These are phyloP conservation scores for Fusarium sp. DNA, from an alignment of 2,329 filamentous ascomycete genomes.

Conservation along the genomic window DNA sequence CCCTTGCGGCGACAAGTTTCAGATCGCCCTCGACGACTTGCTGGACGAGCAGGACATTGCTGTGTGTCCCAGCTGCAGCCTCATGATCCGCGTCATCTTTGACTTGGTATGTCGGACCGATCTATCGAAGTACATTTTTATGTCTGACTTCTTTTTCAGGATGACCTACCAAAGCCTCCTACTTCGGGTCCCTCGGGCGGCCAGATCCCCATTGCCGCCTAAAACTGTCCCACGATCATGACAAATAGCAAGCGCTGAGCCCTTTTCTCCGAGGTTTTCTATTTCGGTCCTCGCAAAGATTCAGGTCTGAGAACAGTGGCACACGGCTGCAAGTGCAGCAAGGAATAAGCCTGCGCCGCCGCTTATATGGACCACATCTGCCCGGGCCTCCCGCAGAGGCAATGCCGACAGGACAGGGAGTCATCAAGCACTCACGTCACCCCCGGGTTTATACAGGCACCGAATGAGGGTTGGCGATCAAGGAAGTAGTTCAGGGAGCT, in stretches of 20 bases:
- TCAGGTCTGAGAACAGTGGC: not conserved
- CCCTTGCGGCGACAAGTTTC: constrained; percentile 96
- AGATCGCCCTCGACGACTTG: constrained; percentile 87
- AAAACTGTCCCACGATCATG: constrained; percentile 23
- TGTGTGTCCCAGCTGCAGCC: constrained; percentile 96
- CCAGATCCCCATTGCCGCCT: constrained; percentile 57
- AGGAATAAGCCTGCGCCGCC: not conserved
- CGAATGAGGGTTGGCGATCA: not conserved
- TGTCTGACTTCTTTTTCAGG: constrained; percentile 45
- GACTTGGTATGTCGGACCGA: constrained; percentile 72
- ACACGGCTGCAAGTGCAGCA: not conserved
- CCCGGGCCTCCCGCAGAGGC: not conserved
- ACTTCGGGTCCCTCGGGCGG: constrained; percentile 46
- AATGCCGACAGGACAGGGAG: not conserved
- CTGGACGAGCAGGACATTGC: constrained; percentile 92
- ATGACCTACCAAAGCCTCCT: constrained; percentile 57
- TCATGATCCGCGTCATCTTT: constrained; percentile 97
- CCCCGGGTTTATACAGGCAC: not conserved
- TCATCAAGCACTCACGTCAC: not conserved
- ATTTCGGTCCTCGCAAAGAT: not conserved
- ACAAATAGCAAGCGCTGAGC: not conserved
- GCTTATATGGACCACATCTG: not conserved
- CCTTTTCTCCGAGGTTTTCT: not conserved
- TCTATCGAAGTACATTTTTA: not conserved
- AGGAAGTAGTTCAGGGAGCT: not conserved